These are phyloP conservation scores for Fusarium agapanthi DNA, from an alignment of 2,329 filamentous ascomycete genomes.

Conservation along the genomic window DNA sequence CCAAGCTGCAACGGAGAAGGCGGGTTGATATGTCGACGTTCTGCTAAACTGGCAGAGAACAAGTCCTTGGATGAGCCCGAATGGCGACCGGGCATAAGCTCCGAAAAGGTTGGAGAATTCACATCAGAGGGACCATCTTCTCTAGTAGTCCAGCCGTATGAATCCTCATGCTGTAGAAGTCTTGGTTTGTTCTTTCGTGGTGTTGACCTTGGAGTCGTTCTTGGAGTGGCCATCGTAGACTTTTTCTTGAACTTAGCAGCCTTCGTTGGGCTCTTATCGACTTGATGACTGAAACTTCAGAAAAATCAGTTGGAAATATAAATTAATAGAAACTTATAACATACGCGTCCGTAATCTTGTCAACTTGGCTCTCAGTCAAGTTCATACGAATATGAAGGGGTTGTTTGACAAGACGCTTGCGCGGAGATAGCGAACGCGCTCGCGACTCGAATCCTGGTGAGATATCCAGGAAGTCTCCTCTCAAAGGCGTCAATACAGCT, in stretches of 20 bases:
- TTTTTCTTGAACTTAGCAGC: constrained; percentile 26
- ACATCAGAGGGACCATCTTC: constrained; percentile 13
- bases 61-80: constrained; percentile 22
- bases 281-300: constrained; percentile 47
- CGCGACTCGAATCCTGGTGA: constrained; percentile 39
- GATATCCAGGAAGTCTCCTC: constrained; percentile 50
- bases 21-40: constrained; percentile 42
- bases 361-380: constrained; percentile 59
- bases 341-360: constrained; percentile 58
- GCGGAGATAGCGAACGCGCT: constrained; percentile 49
- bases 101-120: constrained; percentile 44
- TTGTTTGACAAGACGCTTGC: constrained; percentile 47
- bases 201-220: constrained; percentile 34
- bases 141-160: constrained; percentile 11
- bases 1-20: constrained; percentile 43
- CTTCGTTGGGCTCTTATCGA: constrained; percentile 40
- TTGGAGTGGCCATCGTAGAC: constrained; percentile 26
- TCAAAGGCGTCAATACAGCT: constrained; percentile 44
- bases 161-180: neutral
- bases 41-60: constrained; percentile 39
- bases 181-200: constrained; percentile 25
- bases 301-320: constrained; percentile 3
- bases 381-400: constrained; percentile 58
- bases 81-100: constrained; percentile 43
- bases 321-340: constrained; percentile 7